phyloP scores from a whole-genome alignment of 371 early-diverging fungal species.

The Mucor circinelloides region DNA sequence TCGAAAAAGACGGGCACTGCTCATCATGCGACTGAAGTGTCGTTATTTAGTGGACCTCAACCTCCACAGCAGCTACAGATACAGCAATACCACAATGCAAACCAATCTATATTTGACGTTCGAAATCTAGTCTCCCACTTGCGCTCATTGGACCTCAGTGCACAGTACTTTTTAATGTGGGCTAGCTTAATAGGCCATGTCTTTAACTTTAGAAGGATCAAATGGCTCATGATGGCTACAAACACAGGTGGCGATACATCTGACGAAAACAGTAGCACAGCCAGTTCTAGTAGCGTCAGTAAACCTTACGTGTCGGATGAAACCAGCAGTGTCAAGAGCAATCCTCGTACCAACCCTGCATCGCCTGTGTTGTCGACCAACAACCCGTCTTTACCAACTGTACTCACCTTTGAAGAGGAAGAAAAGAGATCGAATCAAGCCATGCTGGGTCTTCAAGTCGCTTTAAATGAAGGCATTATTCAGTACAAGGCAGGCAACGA shows the following conservation, averaged over 20 bases:
- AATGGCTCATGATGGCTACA: constrained; percentile 37
- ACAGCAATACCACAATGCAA: background rate
- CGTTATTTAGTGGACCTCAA: background rate
- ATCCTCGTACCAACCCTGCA: background rate
- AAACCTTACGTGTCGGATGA: background rate
- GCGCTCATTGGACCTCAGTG: constrained; percentile 31
- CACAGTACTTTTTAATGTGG: constrained; percentile 45
- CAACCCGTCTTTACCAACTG: background rate
- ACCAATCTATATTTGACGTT: constrained; percentile 30
- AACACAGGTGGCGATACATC: constrained; percentile 8
- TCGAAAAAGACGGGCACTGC: background rate
- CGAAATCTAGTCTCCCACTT: constrained; percentile 40
- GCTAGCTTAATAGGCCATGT: constrained; percentile 44
- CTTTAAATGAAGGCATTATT: constrained; percentile 44
- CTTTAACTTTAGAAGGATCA: constrained; percentile 41
- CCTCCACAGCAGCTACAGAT: background rate
- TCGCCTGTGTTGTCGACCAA: background rate
- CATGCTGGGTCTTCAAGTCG: constrained; percentile 40
- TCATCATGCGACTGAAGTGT: background rate
- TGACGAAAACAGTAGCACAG: constrained; percentile 5
- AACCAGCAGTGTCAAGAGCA: background rate
- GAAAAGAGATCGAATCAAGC: constrained; percentile 22
- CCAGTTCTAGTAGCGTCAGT: background rate
- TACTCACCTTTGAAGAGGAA: constrained; percentile 7
- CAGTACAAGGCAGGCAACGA: constrained; percentile 37